Percentiles rank a stretch among this genome's conserved stretches.
Conservation (phyloP, 148 eudicot species). For the Fagopyrum esculentum region DNA sequence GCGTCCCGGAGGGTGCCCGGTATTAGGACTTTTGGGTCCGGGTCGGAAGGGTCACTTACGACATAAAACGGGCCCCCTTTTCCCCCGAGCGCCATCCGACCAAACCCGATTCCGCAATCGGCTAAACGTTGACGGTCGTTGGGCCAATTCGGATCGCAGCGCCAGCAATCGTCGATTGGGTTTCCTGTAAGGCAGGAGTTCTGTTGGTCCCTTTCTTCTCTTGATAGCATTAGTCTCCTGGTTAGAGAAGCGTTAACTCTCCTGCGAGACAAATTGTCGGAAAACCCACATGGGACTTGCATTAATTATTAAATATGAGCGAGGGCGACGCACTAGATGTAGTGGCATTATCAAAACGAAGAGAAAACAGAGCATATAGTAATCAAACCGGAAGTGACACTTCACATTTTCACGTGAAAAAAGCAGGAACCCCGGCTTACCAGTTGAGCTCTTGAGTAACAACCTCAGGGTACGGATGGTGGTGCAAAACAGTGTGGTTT, state of each 20-base stretch:
- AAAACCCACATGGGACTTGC: constrained; percentile 13
- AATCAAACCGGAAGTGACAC: background rate
- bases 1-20: constrained; percentile 75
- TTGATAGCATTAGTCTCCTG: constrained; percentile 44
- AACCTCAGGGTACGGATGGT: constrained; percentile 72
- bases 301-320: background rate
- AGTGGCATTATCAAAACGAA: background rate
- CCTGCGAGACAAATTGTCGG: constrained; percentile 39
- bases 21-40: constrained; percentile 42
- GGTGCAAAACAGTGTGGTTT: constrained; percentile 57
- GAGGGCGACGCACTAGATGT: background rate
- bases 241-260: constrained; percentile 63
- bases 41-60: constrained; percentile 58
- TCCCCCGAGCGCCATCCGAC: constrained; percentile 57
- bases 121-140: constrained; percentile 58
- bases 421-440: constrained; percentile 20
- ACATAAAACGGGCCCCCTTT: constrained; percentile 67
- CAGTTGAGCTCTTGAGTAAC: constrained; percentile 68
- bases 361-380: background rate
- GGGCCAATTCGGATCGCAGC: constrained; percentile 70
- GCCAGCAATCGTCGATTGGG: constrained; percentile 90
- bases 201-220: constrained; percentile 24
- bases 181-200: constrained; percentile 57
- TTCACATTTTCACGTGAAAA: background rate
- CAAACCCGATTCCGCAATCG: constrained; percentile 80